Percentiles rank a stretch among this genome's conserved stretches.
phyloP scores from a whole-genome alignment of 306 rosid genomes.

The Cucurbita maxima region DNA sequence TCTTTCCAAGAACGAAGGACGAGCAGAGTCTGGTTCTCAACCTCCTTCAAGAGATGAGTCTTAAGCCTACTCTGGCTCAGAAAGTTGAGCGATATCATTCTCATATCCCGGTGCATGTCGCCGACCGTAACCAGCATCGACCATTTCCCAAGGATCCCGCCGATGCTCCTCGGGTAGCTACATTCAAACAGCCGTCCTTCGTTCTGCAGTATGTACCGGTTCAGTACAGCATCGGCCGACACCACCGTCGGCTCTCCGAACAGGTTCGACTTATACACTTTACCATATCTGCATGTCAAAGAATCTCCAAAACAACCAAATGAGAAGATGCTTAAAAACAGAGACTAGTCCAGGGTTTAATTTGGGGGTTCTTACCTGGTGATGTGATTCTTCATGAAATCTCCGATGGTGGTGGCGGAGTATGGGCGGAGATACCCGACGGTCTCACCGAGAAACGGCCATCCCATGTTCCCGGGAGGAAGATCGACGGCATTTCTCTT shows the following conservation, averaged over 20 bases:
- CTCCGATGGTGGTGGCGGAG: slow-evolving; percentile 63
- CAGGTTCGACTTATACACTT: slow-evolving; percentile 71
- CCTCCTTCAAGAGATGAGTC: slow-evolving; percentile 54
- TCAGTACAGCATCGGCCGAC: slow-evolving; percentile 85
- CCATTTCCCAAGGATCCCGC: slow-evolving; percentile 97
- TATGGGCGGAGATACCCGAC: slow-evolving; percentile 65
- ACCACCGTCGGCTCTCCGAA: slow-evolving; percentile 87
- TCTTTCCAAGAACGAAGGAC: slow-evolving; percentile 60
- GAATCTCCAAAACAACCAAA: background rate
- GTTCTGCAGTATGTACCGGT: slow-evolving; percentile 73
- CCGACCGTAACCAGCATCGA: slow-evolving; percentile 96
- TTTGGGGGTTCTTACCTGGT: slow-evolving; percentile 32
- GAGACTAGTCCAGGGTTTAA: background rate
- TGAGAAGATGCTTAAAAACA: background rate
- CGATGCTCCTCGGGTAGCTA: slow-evolving; percentile 92
- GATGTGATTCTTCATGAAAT: slow-evolving; percentile 74
- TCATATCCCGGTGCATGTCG: slow-evolving; percentile 96
- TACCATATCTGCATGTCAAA: slow-evolving; percentile 49
- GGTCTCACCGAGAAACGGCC: slow-evolving; percentile 89
- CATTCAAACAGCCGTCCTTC: slow-evolving; percentile 89
- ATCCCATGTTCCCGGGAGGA: slow-evolving; percentile 90
- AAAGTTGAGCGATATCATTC: slow-evolving; percentile 70
- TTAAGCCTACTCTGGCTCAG: slow-evolving; percentile 71
- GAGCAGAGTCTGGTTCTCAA: slow-evolving; percentile 57
- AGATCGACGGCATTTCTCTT: slow-evolving; percentile 48